Evolutionary conservation across 2,329 filamentous ascomycete species (phyloP).

Genomic region (Trichoderma sp.): DNA sequence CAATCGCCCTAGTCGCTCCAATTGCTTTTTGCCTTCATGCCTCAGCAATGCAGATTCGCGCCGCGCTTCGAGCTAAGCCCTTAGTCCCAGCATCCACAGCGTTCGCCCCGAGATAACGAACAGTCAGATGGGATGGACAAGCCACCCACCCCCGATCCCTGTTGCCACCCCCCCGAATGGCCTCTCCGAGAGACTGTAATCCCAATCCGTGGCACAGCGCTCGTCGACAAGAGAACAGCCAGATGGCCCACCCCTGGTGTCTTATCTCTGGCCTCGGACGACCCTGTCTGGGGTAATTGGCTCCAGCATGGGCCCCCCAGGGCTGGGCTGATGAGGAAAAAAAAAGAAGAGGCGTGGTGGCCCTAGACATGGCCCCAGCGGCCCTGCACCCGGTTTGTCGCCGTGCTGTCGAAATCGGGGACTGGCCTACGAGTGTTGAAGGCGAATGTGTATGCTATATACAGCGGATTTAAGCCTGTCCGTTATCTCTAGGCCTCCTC

Average conservation of each 20-base stretch:
- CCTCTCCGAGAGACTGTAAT: not conserved
- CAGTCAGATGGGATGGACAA: not conserved
- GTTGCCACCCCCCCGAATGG: not conserved
- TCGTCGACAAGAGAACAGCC: not conserved
- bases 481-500: slow-evolving; percentile 17
- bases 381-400: slow-evolving; percentile 7
- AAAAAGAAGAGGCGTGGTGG: slow-evolving; percentile 12
- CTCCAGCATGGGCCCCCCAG: not conserved
- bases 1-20: not conserved
- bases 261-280: slow-evolving; percentile 17
- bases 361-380: not conserved
- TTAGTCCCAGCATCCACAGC: slow-evolving; percentile 9
- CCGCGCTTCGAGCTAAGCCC: slow-evolving; percentile 18
- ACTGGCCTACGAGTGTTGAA: not conserved
- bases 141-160: not conserved
- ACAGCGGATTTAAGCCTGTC: slow-evolving; percentile 6
- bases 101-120: slow-evolving; percentile 14
- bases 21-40: slow-evolving; percentile 6
- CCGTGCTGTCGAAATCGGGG: slow-evolving; percentile 15
- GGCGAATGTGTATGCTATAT: slow-evolving; percentile 5
- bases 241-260: slow-evolving; percentile 16
- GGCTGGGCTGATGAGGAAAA: slow-evolving; percentile 6
- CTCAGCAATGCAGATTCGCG: slow-evolving; percentile 7
- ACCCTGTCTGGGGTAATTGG: slow-evolving; percentile 17
- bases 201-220: not conserved